Evolutionary conservation across 2,329 filamentous ascomycete genomes (phyloP), one percentile per base, ranked within the genome.

Genomic region (Seiridium cupressi): DNA sequence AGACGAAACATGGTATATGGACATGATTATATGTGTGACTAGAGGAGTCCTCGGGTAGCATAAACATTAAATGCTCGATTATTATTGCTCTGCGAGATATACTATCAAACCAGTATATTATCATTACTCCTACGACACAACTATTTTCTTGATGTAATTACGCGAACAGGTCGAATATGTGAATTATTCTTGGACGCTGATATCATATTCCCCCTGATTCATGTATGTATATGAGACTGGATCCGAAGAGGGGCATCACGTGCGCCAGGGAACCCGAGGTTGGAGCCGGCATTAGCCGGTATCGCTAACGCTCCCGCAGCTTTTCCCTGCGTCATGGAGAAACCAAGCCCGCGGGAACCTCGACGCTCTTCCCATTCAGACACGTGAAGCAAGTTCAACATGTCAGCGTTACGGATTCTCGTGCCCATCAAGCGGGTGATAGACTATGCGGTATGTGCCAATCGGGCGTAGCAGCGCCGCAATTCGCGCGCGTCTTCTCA

Each of bases 401-500:
- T 88, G 85, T 86, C 85, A 69, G 81, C 84, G 59, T 78, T 92
- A 69, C 82, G 89, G 74, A 93, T 93, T 76, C 83, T 93, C 63
- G 90, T 93, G 3, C 90, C 90, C 76, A 81, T 93, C 53, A 93
- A 93, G 81, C 81, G 90, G 86, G 90, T 93, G 55, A 92, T 93
- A 80, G 90, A 93, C 84, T 93, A 92, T 84, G 89, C 90, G 69
- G 90, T 92, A 79, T 73, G 87, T 78, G 60, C 44, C 60, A 59
- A 63, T 61, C 54, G 56, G 18, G 11, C 51, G 36, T 31, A 8
- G 10, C n/a, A 35, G 18, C 18, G 18, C 18, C 18, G 2, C 18
- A 26, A 26, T 26, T 26, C 18, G 18, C 18, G 18, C 2, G 18
- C 18, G 18, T 26, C 18, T 26, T 26, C 18, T 26, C 18, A 26